Evolutionary conservation across 2,329 filamentous ascomycete species (phyloP).

Genomic region (Orbilia ellipsospora): DNA sequence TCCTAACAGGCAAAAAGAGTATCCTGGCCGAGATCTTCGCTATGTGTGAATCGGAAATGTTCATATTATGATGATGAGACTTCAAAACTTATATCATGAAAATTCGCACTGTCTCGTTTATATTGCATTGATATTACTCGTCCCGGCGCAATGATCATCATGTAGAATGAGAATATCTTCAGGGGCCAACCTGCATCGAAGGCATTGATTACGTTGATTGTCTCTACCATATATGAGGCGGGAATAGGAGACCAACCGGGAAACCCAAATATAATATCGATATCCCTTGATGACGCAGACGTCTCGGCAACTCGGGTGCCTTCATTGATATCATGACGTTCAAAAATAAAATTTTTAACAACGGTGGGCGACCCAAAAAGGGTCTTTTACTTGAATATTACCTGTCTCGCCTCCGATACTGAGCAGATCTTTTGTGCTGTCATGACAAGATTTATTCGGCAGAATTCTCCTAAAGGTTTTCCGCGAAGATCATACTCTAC

Average conservation of each 20-base stretch:
- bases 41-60: slow-evolving; percentile 18
- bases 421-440: too few relatives aligned
- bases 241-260: too few relatives aligned
- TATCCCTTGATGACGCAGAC: too few relatives aligned
- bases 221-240: too few relatives aligned
- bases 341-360: neutral
- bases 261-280: neutral
- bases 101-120: slow-evolving; percentile 21
- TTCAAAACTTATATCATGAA: neutral
- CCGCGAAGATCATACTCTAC: too few relatives aligned
- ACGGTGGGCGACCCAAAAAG: too few relatives aligned
- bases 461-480: too few relatives aligned
- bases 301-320: slow-evolving; percentile 12
- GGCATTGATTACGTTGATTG: too few relatives aligned
- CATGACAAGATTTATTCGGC: too few relatives aligned
- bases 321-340: neutral
- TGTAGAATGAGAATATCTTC: neutral
- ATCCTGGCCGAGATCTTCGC: neutral
- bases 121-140: neutral
- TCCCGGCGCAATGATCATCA: too few relatives aligned
- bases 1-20: slow-evolving; percentile 2
- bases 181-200: neutral
- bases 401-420: too few relatives aligned
- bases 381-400: too few relatives aligned
- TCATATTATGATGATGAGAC: neutral